Percentiles rank a stretch among this genome's conserved stretches.
Evolutionary conservation across 495 filamentous ascomycete genomes (phyloP).

Genomic region (Durotheca rogersii): DNA sequence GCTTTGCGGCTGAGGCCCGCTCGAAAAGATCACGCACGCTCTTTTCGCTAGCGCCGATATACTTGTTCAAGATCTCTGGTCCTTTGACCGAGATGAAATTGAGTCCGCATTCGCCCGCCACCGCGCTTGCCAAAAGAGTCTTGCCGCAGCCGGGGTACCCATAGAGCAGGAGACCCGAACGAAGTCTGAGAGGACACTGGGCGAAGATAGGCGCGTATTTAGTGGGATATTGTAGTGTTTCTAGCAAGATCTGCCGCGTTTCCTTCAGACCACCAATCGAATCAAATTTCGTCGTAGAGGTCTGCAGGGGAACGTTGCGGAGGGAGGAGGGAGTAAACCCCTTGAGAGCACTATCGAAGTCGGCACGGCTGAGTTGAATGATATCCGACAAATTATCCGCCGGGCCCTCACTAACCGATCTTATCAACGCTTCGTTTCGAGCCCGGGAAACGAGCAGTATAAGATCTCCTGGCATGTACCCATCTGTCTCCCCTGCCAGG

Average conservation of each 20-base stretch:
- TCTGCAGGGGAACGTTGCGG: slow-evolving; percentile 88
- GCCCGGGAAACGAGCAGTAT: slow-evolving; percentile 82
- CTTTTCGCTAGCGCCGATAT: slow-evolving; percentile 95
- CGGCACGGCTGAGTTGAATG: slow-evolving; percentile 64
- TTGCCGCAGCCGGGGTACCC: slow-evolving; percentile 97
- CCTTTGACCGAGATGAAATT: slow-evolving; percentile 99
- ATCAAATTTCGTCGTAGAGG: slow-evolving; percentile 81
- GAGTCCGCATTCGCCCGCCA: slow-evolving; percentile 92
- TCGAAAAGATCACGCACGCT: slow-evolving; percentile 92
- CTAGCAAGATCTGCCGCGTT: slow-evolving; percentile 82
- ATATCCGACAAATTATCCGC: slow-evolving; percentile 32
- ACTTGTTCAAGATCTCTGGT: slow-evolving; percentile 97
- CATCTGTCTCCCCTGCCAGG: slow-evolving; percentile 87
- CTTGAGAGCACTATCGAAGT: slow-evolving; percentile 80
- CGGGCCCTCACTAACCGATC: slow-evolving; percentile 55
- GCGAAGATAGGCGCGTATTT: slow-evolving; percentile 98
- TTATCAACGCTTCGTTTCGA: slow-evolving; percentile 85
- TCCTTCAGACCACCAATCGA: slow-evolving; percentile 86
- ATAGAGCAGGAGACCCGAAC: slow-evolving; percentile 88
- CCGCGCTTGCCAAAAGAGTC: slow-evolving; percentile 82
- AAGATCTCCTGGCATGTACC: slow-evolving; percentile 96
- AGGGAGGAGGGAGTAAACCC: slow-evolving; percentile 94
- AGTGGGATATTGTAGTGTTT: slow-evolving; percentile 95
- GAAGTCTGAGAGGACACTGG: slow-evolving; percentile 86
- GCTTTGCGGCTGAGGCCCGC: slow-evolving; percentile 81